Conservation (phyloP, 2,329 filamentous ascomycete genomes). For the Penicillium sp. region DNA sequence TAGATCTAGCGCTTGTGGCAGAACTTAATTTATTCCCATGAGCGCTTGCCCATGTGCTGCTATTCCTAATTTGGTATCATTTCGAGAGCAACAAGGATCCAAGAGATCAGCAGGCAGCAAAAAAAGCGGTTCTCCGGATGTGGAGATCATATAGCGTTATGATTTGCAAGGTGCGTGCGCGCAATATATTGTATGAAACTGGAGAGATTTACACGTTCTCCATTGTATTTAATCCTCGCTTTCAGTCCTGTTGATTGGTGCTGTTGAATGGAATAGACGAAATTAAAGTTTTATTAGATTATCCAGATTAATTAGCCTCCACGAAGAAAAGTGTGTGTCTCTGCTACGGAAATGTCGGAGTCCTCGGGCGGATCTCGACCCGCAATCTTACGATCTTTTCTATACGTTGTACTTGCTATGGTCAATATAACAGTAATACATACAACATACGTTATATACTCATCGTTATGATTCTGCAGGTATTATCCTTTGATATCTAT, state of each 20-base stretch:
- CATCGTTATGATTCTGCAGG: too few relatives aligned
- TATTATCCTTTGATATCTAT: too few relatives aligned
- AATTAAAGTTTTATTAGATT: background rate
- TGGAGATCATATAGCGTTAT: background rate
- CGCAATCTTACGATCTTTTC: background rate
- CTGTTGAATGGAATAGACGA: background rate
- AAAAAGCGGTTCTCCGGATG: background rate
- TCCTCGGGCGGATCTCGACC: background rate
- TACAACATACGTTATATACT: too few relatives aligned
- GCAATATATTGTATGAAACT: background rate
- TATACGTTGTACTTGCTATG: background rate
- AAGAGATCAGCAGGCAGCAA: constrained; percentile 2
- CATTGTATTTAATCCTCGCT: background rate
- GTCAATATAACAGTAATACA: too few relatives aligned
- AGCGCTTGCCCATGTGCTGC: background rate
- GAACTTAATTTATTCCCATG: constrained; percentile 11
- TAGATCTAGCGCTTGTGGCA: constrained; percentile 16
- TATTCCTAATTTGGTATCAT: constrained; percentile 8
- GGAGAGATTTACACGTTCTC: background rate
- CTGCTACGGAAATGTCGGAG: background rate
- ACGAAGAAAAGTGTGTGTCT: background rate
- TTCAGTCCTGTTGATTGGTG: too few relatives aligned
- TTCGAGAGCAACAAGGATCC: constrained; percentile 4
- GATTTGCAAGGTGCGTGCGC: constrained; percentile 2
- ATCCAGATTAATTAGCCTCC: background rate